Base-by-base conservation (phyloP, 306 rosid species). In the Quercus parvula region DNA sequence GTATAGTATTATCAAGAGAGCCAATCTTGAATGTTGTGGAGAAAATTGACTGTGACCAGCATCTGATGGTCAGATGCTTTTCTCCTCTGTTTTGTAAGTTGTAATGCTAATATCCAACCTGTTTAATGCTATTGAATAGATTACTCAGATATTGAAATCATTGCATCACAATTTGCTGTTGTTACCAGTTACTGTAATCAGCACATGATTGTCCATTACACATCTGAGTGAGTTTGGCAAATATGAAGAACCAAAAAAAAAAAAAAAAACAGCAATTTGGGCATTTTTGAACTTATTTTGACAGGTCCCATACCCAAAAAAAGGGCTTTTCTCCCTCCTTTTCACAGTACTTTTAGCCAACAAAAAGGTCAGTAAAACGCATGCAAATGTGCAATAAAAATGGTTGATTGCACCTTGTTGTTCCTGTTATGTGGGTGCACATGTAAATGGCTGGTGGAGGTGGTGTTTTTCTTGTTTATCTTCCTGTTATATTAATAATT, bases 381-480 rank as follows among this genome's bases (percentile, higher is more conserved):
- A 38, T 38, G 11, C 11, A 38, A 7, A 38, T 38, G 11, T 38
- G 46, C 46, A 38, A 38, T 38, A 8, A 38, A 38, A 38, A 24
- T 22, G 66, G 25, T 24, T 59, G 66, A 22, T 67, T 27, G 24
- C 17, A n/a, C 67, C 14, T 46, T 6, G 1, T 75, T 81, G 41
- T 5, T 52, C 27, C 2, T 62, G 5, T 62, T 27, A 5, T 31
- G 27, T 27, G 38, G 35, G 1, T 61, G 19, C 35, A 18, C 18
- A 4, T 18, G 8, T 28, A 66, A 66, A 18, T 66, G 75, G 74
- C 66, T 61, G 49, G 28, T 77, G 75, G 64, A 18, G 73, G 22
- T 77, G 75, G 28, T 73, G 56, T 49, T 76, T 73, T 55, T 28
- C 70, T 63, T 64, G 28, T 78, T 78, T 54, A 44, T 31, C 55